Evolutionary conservation across 306 rosid species (phyloP).

Genomic region (Cercis canadensis): DNA sequence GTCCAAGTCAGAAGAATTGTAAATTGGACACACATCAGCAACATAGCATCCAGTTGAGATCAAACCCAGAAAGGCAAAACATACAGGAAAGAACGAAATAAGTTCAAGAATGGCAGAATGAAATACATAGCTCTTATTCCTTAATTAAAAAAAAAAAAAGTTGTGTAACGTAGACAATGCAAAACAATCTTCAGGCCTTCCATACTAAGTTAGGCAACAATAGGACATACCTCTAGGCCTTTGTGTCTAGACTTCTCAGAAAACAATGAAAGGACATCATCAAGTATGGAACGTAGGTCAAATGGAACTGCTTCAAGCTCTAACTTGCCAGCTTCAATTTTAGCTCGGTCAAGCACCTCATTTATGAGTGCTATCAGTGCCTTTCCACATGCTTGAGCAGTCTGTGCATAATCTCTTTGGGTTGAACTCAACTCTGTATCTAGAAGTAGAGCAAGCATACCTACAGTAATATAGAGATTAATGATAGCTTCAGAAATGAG

Average conservation of each 20-base stretch:
- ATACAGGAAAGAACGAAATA: slow-evolving; percentile 23
- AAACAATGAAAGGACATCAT: slow-evolving; percentile 94
- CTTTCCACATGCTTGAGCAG: slow-evolving; percentile 96
- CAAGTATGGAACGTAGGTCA: slow-evolving; percentile 86
- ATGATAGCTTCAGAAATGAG: slow-evolving; percentile 18
- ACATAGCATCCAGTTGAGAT: slow-evolving; percentile 30
- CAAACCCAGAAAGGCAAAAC: slow-evolving; percentile 12
- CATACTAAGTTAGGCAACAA: slow-evolving; percentile 30
- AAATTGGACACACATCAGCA: slow-evolving; percentile 18
- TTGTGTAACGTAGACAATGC: no score
- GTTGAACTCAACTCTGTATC: slow-evolving; percentile 90
- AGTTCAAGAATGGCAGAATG: slow-evolving; percentile 24
- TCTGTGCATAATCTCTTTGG: slow-evolving; percentile 94
- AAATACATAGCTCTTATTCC: neutral
- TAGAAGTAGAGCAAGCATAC: slow-evolving; percentile 96
- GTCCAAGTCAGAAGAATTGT: slow-evolving; percentile 38
- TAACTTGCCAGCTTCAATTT: slow-evolving; percentile 93
- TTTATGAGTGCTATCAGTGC: slow-evolving; percentile 91
- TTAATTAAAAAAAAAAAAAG: no score
- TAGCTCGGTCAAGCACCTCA: slow-evolving; percentile 97
- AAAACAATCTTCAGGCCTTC: neutral
- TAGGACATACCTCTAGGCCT: slow-evolving; percentile 80
- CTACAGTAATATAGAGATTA: slow-evolving; percentile 49
- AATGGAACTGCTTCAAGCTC: slow-evolving; percentile 98
- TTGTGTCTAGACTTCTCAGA: slow-evolving; percentile 94